Base-by-base conservation (phyloP, 257 asterid genomes). In the Lithospermum erythrorhizon region DNA sequence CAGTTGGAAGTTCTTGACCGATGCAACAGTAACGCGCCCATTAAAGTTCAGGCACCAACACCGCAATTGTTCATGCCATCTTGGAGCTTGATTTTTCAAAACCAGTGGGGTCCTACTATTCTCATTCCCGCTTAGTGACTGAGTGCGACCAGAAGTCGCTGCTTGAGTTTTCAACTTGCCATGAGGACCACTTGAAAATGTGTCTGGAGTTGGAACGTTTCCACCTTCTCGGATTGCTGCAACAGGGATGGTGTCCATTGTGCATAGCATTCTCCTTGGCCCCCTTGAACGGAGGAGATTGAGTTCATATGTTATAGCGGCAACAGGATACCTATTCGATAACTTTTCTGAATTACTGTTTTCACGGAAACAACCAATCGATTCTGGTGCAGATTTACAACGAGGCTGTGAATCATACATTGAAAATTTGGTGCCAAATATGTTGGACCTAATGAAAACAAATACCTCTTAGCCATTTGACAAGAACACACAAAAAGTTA, bases 1-100 rank as follows among this genome's bases (percentile, higher is more conserved):
- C 21, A 85, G 84, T 78, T 85, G 90, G 71, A 85, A 85, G 68
- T 85, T 85, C 78, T 85, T 85, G 51, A 85, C 94, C 19, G 94
- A 85, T 7, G 94, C 90, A 47, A 85, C 90, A 0, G 90, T 85
- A 16, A 82, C 94, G 6, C 90, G 82, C 54, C 90, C 90, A 67
- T 82, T 72, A 48, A 84, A 85, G 75, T 85, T 85, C 61, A 85
- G 61, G 70, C 89, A 85, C 89, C 94, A 82, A 64, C 94, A 80
- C 51, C 82, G 94, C 62, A 85, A 72, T 64, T 85, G 87, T 62
- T 84, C 87, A 23, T 84, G 87, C 94, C 94, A 84, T 67, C 89
- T 78, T 3, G 94, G 90, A 57, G 77, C 65, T 59, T 80, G 82
- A 72, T 81, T 82, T 74, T 68, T 78, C 65, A 84, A 67, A 25